Evolutionary conservation across 2,329 filamentous ascomycete genomes (phyloP).

Genomic region (Orbilia javanica): DNA sequence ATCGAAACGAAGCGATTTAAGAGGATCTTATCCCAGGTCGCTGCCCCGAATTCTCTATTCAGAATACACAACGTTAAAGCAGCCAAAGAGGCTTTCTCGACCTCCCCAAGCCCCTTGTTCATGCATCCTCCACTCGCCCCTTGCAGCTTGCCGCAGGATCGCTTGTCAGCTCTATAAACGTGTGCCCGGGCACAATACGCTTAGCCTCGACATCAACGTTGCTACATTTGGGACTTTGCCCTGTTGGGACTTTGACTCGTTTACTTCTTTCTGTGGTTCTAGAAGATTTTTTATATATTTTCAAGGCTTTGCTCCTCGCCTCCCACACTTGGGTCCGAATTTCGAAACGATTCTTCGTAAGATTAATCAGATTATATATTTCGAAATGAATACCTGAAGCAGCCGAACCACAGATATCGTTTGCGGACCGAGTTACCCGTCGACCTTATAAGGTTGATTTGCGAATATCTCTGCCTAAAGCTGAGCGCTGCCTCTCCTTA

Average conservation of each 20-base stretch:
- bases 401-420: conserved; percentile 17
- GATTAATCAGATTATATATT: conserved; percentile 32
- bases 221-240: conserved; percentile 55
- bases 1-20: conserved; percentile 46
- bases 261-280: conserved; percentile 38
- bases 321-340: conserved; percentile 37
- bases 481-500: conserved; percentile 51
- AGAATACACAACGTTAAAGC: conserved; percentile 37
- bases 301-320: conserved; percentile 50
- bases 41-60: conserved; percentile 41
- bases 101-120: conserved; percentile 57
- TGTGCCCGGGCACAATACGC: conserved; percentile 50
- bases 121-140: conserved; percentile 59
- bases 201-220: conserved; percentile 59
- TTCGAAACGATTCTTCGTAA: conserved; percentile 32
- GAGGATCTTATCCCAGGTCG: conserved; percentile 54
- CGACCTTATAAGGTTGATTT: conserved; percentile 56
- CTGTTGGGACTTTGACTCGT: conserved; percentile 43
- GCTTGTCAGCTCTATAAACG: conserved; percentile 58
- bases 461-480: conserved; percentile 18
- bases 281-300: conserved; percentile 59
- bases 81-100: conserved; percentile 39
- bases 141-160: conserved; percentile 59
- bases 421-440: conserved; percentile 35
- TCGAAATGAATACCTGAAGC: conserved; percentile 46